These are phyloP conservation scores for Fragilariopsis cylindrus DNA, from an alignment of 108 stramenopile species.

Conservation along the genomic window DNA sequence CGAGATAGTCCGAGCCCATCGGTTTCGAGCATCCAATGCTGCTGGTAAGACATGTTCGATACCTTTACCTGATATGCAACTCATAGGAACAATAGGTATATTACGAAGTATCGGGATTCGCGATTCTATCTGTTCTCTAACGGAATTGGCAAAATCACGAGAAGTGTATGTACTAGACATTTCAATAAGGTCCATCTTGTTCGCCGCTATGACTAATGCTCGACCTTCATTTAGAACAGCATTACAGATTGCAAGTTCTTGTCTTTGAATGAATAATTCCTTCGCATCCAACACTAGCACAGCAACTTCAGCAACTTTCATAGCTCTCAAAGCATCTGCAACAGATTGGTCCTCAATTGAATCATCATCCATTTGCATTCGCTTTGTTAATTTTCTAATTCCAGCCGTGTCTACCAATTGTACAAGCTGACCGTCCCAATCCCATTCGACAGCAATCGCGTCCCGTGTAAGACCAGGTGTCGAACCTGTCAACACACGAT, in stretches of 20 bases:
- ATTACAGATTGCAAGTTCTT: slow-evolving; percentile 89
- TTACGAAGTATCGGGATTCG: slow-evolving; percentile 80
- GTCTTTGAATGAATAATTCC: slow-evolving; percentile 70
- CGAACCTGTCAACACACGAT: slow-evolving; percentile 80
- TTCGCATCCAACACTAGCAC: slow-evolving; percentile 88
- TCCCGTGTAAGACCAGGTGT: slow-evolving; percentile 92
- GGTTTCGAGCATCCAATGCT: slow-evolving; percentile 76
- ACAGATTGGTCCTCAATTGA: slow-evolving; percentile 84
- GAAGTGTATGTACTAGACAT: slow-evolving; percentile 56
- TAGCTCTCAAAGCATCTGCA: slow-evolving; percentile 83
- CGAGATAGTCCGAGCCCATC: slow-evolving; percentile 70
- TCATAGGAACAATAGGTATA: slow-evolving; percentile 85
- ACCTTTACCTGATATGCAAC: slow-evolving; percentile 58
- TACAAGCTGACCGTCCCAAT: slow-evolving; percentile 61
- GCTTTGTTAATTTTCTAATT: slow-evolving; percentile 70
- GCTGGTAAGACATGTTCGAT: slow-evolving; percentile 73
- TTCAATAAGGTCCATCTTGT: slow-evolving; percentile 88
- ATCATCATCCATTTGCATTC: slow-evolving; percentile 45
- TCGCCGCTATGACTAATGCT: slow-evolving; percentile 83
- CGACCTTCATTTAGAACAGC: slow-evolving; percentile 89
- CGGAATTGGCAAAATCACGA: slow-evolving; percentile 67
- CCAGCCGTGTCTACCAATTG: slow-evolving; percentile 90
- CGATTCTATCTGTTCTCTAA: slow-evolving; percentile 74
- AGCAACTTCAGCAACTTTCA: slow-evolving; percentile 90
- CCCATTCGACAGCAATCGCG: slow-evolving; percentile 83